These are phyloP conservation scores for Schoenoplectus tabernaemontani DNA, from an alignment of 202 grass and related monocot species.

Conservation along the genomic window DNA sequence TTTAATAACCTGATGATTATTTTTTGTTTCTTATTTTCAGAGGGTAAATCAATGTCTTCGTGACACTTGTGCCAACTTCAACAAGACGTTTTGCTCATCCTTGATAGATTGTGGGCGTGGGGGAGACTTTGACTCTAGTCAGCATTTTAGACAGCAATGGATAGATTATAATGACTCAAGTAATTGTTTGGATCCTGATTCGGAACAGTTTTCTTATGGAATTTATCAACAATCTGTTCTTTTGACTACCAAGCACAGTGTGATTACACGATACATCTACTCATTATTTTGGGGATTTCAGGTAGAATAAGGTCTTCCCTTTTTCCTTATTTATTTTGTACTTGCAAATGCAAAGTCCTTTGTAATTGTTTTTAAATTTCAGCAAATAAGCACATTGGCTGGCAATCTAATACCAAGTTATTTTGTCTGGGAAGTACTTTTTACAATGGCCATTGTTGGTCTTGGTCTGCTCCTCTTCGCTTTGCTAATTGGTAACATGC, in stretches of 20 bases:
- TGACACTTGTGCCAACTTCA: slow-evolving; percentile 38
- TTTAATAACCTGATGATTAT: background rate
- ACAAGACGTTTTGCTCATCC: slow-evolving; percentile 26
- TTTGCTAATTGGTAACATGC: slow-evolving; percentile 93
- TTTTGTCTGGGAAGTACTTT: slow-evolving; percentile 82
- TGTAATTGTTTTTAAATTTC: slow-evolving; percentile 18
- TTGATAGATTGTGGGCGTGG: slow-evolving; percentile 52
- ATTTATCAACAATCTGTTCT: slow-evolving; percentile 51
- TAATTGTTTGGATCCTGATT: slow-evolving; percentile 27
- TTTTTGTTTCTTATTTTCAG: slow-evolving; percentile 32
- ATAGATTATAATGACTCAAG: slow-evolving; percentile 14
- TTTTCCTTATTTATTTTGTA: background rate
- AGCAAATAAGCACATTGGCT: slow-evolving; percentile 98
- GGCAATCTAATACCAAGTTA: slow-evolving; percentile 86
- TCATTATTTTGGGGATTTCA: slow-evolving; percentile 82
- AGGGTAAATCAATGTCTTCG: slow-evolving; percentile 87
- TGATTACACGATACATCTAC: slow-evolving; percentile 52
- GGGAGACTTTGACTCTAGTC: background rate
- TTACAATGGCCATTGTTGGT: slow-evolving; percentile 97
- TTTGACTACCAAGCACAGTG: slow-evolving; percentile 37
- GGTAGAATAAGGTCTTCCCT: slow-evolving; percentile 30
- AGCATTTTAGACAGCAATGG: slow-evolving; percentile 25
- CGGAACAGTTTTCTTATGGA: slow-evolving; percentile 37
- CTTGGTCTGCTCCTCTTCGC: slow-evolving; percentile 76
- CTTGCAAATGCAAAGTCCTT: slow-evolving; percentile 8